These are phyloP conservation scores for Malania oleifera DNA, from an alignment of 164 flowering plant species.

Conservation along the genomic window DNA sequence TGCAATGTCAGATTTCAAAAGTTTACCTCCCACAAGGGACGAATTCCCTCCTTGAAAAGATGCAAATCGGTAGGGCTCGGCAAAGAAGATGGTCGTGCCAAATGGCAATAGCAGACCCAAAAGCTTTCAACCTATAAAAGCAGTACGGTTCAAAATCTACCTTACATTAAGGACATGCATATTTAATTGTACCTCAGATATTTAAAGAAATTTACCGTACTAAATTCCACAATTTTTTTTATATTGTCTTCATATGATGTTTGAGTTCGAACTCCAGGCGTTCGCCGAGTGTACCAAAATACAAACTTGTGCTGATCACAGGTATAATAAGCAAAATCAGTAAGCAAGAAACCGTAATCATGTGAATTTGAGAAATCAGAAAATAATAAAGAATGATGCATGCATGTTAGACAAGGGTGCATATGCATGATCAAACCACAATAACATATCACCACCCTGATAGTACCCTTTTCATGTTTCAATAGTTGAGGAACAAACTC, in stretches of 20 bases:
- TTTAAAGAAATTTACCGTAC: constrained; percentile 53
- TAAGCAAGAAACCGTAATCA: not conserved
- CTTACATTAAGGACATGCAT: not conserved
- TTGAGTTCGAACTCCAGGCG: constrained; percentile 79
- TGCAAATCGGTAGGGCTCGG: constrained; percentile 96
- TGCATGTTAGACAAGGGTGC: not conserved
- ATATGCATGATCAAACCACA: not conserved
- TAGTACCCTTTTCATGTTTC: too few relatives aligned
- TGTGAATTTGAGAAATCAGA: not conserved
- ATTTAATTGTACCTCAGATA: not conserved
- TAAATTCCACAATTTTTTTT: constrained; percentile 92
- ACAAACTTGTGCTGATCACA: constrained; percentile 75
- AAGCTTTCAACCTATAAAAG: constrained; percentile 76
- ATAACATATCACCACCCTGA: too few relatives aligned
- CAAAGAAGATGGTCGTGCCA: constrained; percentile 83
- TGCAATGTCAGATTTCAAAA: not conserved
- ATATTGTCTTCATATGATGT: constrained; percentile 92
- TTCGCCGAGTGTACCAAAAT: constrained; percentile 94
- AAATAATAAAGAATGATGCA: not conserved
- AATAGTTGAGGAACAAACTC: too few relatives aligned
- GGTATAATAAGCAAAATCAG: constrained; percentile 5
- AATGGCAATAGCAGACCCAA: constrained; percentile 94
- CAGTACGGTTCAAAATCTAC: not conserved
- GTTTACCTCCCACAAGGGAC: constrained; percentile 96
- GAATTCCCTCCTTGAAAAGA: constrained; percentile 94